Evolutionary conservation across 2,329 filamentous ascomycete species (phyloP).

Genomic region (Alternaria dauci): DNA sequence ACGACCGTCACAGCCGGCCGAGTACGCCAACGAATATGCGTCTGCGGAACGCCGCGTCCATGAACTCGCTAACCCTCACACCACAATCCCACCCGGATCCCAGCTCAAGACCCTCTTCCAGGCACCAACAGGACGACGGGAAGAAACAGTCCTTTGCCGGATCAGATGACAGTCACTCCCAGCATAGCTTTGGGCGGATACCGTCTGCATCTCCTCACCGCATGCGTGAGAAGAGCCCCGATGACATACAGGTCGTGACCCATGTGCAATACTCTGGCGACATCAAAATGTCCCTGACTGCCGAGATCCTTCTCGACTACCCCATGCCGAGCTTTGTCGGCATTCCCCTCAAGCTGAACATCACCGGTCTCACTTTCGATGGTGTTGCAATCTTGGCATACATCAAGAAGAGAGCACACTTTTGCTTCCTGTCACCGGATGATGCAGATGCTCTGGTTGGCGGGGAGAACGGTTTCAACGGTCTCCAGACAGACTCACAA

Average conservation of each 20-base stretch:
- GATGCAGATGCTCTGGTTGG: constrained; percentile 77
- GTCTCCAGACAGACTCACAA: constrained; percentile 35
- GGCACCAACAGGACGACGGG: constrained; percentile 48
- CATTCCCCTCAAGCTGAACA: constrained; percentile 91
- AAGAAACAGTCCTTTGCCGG: constrained; percentile 40
- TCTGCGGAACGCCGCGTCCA: constrained; percentile 52
- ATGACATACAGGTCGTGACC: constrained; percentile 93
- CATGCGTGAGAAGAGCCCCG: constrained; percentile 76
- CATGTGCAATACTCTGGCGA: constrained; percentile 90
- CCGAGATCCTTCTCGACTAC: constrained; percentile 95
- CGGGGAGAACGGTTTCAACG: constrained; percentile 50
- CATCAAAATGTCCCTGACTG: constrained; percentile 85
- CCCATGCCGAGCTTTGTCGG: constrained; percentile 98
- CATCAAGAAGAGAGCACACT: constrained; percentile 87
- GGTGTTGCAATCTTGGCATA: constrained; percentile 92
- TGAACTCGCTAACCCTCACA: constrained; percentile 57
- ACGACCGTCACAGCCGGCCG: constrained; percentile 43
- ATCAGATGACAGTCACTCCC: constrained; percentile 36
- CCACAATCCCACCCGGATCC: constrained; percentile 57
- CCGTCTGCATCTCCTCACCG: constrained; percentile 56
- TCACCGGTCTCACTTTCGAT: constrained; percentile 94
- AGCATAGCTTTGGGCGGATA: constrained; percentile 41
- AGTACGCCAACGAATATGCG: constrained; percentile 47
- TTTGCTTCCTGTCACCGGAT: constrained; percentile 92
- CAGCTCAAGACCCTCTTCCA: constrained; percentile 56